phyloP scores from a whole-genome alignment of 1,284 basidiomycete species.

The Lentinus polychrous region DNA sequence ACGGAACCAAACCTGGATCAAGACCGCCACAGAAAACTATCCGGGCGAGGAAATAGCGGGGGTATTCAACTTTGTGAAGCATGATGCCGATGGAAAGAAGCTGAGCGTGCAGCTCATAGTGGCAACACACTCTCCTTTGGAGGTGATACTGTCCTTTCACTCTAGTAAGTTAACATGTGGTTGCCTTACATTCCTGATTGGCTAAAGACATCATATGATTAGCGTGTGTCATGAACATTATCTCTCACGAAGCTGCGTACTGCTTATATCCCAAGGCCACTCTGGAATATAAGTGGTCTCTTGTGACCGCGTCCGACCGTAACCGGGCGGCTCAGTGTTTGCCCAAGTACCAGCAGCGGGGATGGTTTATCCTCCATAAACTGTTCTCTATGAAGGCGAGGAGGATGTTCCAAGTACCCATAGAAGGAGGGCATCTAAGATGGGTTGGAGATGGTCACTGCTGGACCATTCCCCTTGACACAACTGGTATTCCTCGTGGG shows the following conservation, averaged over 20 bases:
- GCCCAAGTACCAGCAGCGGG: not conserved
- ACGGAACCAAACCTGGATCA: not conserved
- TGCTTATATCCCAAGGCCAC: conserved; percentile 6
- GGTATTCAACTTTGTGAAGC: conserved; percentile 4
- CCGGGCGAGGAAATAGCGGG: conserved; percentile 7
- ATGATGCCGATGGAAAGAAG: conserved; percentile 8
- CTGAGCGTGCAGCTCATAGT: conserved; percentile 32
- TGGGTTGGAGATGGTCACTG: not conserved
- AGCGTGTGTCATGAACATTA: conserved; percentile 11
- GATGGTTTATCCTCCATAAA: not conserved
- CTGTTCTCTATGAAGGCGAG: not conserved
- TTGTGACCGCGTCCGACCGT: not conserved
- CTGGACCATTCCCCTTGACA: conserved; percentile 1
- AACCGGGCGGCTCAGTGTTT: not conserved
- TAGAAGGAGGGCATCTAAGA: too few species aligned
- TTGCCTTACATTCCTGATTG: not conserved
- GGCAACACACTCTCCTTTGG: conserved; percentile 21
- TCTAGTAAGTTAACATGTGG: conserved; percentile 29
- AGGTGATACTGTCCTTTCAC: conserved; percentile 35
- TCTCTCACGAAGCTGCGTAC: conserved; percentile 8
- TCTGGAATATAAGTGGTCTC: not conserved
- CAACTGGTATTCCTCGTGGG: not conserved
- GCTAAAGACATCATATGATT: not conserved
- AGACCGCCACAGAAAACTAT: not conserved
- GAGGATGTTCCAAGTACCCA: not conserved